A percentile compares a stretch with the other conserved stretches of the same genome.
These are phyloP conservation scores for Venturia asperata DNA, from an alignment of 2,329 filamentous ascomycete species.

Conservation along the genomic window DNA sequence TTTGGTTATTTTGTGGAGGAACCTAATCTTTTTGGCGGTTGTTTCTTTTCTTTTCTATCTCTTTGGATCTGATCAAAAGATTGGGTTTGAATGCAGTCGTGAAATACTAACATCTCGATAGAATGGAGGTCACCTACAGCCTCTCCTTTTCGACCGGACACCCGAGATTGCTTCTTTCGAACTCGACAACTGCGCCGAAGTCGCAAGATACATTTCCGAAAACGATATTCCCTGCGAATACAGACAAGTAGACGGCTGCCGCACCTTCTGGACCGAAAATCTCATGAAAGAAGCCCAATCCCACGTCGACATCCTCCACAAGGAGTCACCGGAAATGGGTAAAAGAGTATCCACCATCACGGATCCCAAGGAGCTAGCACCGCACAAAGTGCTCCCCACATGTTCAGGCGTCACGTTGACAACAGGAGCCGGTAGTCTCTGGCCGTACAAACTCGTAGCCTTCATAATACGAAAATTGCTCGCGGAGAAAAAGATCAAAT, in stretches of 20 bases:
- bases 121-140: conserved; percentile 63
- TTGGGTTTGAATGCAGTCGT: neutral
- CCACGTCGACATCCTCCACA: conserved; percentile 46
- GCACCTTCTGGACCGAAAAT: conserved; percentile 52
- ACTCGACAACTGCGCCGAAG: conserved; percentile 56
- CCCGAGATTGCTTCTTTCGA: conserved; percentile 63
- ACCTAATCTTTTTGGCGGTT: too few relatives aligned
- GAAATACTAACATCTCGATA: conserved; percentile 22
- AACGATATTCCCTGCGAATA: conserved; percentile 64
- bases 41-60: neutral
- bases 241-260: conserved; percentile 55
- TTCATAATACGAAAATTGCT: conserved; percentile 59
- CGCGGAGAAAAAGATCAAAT: conserved; percentile 50
- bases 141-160: conserved; percentile 55
- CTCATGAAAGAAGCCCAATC: conserved; percentile 48
- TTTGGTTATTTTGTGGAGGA: neutral
- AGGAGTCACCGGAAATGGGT: conserved; percentile 51
- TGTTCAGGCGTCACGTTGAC: conserved; percentile 60
- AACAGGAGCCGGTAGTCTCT: conserved; percentile 58
- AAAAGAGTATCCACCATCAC: conserved; percentile 34
- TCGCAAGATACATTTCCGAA: conserved; percentile 51
- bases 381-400: conserved; percentile 35
- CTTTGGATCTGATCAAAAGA: neutral
- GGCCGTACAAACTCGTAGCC: conserved; percentile 79
- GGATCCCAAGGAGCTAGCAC: conserved; percentile 22